Evolutionary conservation across 1,284 basidiomycete species (phyloP).

Genomic region (Wallemia hederae): DNA sequence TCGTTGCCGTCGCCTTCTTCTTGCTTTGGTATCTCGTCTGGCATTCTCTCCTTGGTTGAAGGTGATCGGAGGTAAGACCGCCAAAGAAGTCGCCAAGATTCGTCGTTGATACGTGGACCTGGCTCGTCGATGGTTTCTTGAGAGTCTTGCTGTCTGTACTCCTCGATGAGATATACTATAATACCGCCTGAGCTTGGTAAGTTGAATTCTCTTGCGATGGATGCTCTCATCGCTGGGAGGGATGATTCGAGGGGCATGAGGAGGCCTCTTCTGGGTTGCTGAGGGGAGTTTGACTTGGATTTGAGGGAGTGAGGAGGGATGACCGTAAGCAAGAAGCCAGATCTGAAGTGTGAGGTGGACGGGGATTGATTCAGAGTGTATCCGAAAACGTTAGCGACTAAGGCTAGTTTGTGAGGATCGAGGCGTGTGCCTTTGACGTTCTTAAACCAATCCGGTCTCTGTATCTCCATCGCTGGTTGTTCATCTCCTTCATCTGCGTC

Average conservation of each 20-base stretch:
- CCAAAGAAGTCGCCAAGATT: not conserved
- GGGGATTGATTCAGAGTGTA: not conserved
- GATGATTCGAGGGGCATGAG: not conserved
- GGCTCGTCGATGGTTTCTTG: not conserved
- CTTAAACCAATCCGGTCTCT: not conserved
- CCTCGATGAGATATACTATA: not conserved
- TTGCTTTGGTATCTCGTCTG: not conserved
- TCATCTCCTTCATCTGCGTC: not conserved
- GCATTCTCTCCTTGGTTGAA: not conserved
- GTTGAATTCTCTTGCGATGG: not conserved
- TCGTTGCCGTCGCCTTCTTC: not conserved
- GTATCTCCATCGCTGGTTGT: too few relatives aligned
- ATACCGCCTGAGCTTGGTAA: not conserved
- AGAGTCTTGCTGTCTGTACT: not conserved
- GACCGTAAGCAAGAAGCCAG: not conserved
- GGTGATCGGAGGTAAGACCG: not conserved
- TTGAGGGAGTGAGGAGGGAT: not conserved
- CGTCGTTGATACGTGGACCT: not conserved
- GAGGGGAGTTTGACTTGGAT: not conserved
- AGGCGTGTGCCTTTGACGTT: not conserved
- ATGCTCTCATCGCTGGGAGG: not conserved
- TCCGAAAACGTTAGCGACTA: not conserved
- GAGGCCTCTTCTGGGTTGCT: not conserved
- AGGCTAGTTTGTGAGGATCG: not conserved
- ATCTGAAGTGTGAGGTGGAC: not conserved